Base-by-base conservation (phyloP, 768 basidiomycete genomes). In the Boletus pseudo-olivaceus region DNA sequence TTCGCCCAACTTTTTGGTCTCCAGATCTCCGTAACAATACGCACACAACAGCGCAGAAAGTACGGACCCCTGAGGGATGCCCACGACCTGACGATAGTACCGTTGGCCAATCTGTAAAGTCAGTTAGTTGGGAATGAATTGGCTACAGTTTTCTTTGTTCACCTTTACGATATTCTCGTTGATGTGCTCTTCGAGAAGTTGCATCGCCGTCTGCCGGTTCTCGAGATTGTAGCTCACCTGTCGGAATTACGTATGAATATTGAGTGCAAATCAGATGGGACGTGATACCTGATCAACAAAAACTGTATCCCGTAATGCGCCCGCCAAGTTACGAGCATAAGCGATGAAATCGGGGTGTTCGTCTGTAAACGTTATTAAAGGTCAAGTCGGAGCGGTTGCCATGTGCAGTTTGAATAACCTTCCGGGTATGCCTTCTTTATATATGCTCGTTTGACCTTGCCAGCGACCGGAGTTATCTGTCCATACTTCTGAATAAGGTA, bases 31-130 rank as follows among this genome's bases (percentile, higher is more conserved):
- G 60, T 98, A 99, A 68, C 92, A 97, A 71, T 95, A 90, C 1
- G 90, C 88, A 67, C 97, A 99, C 1, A 99, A 73, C n/a, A 98
- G 66, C 0, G 89, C 81, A 7, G 94, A 97, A n/a, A 98, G 73
- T n/a, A 94, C 84, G 3, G 95, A 98, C 20, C 97, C 97, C 70
- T 99, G 97, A 1, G 97, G 96, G 23, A 99, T 99, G 3, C 97
- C 97, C 29, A 91, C 82, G n/a, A 80, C 82, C 69, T 99, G 97
- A 12, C 88, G 84, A 66, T 88, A 96, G 64, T 87, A 92, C 39
- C 80, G 71, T n/a, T 73, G 62, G 1, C 89, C 90, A 49, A 97
- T 93, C 93, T 96, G 59, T 20, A 35, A 41, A 7, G 32, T 12
- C 15, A 33, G 26, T 37, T 32, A 37, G 33, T 56, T 40, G 40